A percentile compares a stretch with the other conserved stretches of the same genome.
These are phyloP conservation scores for Mycena polygramma DNA, from an alignment of 768 basidiomycete genomes.

Conservation along the genomic window DNA sequence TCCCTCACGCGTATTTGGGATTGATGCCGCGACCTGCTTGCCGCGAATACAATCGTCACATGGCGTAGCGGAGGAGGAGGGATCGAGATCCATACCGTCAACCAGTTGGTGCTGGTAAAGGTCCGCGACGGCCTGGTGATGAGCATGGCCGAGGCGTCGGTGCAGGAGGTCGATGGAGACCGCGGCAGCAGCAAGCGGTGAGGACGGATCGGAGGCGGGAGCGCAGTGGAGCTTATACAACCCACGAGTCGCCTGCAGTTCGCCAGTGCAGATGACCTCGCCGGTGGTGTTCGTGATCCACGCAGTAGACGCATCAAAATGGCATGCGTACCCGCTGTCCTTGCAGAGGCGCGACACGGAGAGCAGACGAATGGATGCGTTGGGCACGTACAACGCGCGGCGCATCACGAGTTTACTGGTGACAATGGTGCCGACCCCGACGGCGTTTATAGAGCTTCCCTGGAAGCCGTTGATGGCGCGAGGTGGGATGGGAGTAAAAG, in stretches of 20 bases:
- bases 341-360: neutral
- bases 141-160: conserved; percentile 14
- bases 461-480: neutral
- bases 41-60: too few relatives aligned
- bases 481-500: neutral
- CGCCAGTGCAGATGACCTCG: neutral
- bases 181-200: too few relatives aligned
- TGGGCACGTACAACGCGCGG: neutral
- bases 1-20: too few relatives aligned
- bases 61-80: too few relatives aligned
- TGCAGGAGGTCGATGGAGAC: neutral
- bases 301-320: neutral
- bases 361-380: neutral
- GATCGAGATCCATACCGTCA: too few relatives aligned
- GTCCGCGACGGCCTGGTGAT: conserved; percentile 16
- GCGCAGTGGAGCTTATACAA: neutral
- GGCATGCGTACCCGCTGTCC: neutral
- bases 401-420: neutral
- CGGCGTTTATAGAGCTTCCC: neutral
- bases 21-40: too few relatives aligned
- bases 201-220: too few relatives aligned
- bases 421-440: neutral
- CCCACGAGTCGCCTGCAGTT: neutral
- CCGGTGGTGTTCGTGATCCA: neutral
- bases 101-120: neutral